Evolutionary conservation across 805 yeast genomes (phyloP).

Genomic region (Cyberlindnera saturnus): DNA sequence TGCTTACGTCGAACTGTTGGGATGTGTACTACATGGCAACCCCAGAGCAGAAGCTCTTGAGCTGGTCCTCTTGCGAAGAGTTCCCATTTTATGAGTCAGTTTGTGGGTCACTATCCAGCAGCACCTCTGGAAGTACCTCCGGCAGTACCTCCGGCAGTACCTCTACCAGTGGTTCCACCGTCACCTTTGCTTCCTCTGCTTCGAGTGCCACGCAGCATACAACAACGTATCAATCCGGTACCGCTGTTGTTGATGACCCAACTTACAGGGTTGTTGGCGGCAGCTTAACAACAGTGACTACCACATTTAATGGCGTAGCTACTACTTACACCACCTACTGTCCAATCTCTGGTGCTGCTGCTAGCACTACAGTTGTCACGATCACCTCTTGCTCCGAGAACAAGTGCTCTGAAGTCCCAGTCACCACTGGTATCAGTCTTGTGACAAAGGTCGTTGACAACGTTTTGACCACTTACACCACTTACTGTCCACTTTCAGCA

Average conservation of each 20-base stretch:
- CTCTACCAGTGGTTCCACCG: neutral
- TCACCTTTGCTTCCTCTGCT: too few species aligned
- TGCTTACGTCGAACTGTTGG: conserved; percentile 21
- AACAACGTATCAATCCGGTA: neutral
- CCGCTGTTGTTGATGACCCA: conserved; percentile 3
- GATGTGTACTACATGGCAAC: conserved; percentile 18
- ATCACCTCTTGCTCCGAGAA: conserved; percentile 9
- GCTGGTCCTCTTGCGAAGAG: conserved; percentile 21
- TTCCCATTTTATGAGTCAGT: conserved; percentile 19
- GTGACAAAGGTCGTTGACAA: conserved; percentile 6
- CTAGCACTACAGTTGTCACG: conserved; percentile 4
- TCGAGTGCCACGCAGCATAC: neutral
- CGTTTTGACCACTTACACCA: conserved; percentile 23
- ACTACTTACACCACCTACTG: conserved; percentile 1
- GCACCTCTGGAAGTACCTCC: neutral
- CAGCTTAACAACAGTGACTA: conserved; percentile 1
- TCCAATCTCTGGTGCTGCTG: neutral
- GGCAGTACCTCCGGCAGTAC: conserved; percentile 2
- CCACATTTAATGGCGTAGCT: conserved; percentile 5
- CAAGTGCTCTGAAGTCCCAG: conserved; percentile 10
- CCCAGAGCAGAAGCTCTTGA: conserved; percentile 6
- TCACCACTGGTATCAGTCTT: conserved; percentile 12
- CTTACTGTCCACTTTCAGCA: conserved; percentile 21
- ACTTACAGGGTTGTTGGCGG: conserved; percentile 3
- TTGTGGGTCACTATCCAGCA: conserved; percentile 6